Evolutionary conservation across 164 flowering plant species (phyloP), one percentile per base, ranked within the genome.

Genomic region (Stephania japonica): DNA sequence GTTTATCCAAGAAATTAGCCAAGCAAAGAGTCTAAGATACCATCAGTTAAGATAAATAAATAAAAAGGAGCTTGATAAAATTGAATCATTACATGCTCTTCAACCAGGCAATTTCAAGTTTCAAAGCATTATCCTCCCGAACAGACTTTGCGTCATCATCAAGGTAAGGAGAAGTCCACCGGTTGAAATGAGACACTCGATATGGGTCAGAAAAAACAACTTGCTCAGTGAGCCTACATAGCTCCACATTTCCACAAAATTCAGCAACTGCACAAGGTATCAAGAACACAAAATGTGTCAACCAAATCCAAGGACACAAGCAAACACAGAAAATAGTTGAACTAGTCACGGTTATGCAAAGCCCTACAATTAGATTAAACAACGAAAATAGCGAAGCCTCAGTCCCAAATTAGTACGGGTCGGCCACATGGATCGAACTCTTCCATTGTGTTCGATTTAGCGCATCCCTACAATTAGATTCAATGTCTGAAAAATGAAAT

Each of bases 201-300:
- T 95, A 95, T 4, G 99, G 99, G 73, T 95, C 99, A 43, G 99
- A 93, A 72, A 95, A 93, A 73, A 95, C 91, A 83, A 93, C 97
- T 75, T 91, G 98, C 83, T 85, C 99, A 65, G 99, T 95, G 23
- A 84, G 96, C 83, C 99, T 84, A 82, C 96, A 89, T 73, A 95
- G 43, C 87, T 95, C 99, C 83, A 91, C 89, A 61, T 95, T 95
- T 67, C 92, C 98, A 83, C 98, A 93, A 78, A 80, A 95, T 70
- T 92, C 91, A 77, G 99, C 92, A 74, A 94, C 98, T 94, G 93
- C 84, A 87, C 1, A 77, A 64, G 72, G 44, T 49, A 70, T 64
- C 18, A 74, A 59, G 42, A 65, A 59, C 41, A 64, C 63, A 43
- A 71, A 71, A 19, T 21, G 1, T 59, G 56, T 64, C 73, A 64